phyloP scores from a whole-genome alignment of 768 basidiomycete species.

The Asterophora parasitica region DNA sequence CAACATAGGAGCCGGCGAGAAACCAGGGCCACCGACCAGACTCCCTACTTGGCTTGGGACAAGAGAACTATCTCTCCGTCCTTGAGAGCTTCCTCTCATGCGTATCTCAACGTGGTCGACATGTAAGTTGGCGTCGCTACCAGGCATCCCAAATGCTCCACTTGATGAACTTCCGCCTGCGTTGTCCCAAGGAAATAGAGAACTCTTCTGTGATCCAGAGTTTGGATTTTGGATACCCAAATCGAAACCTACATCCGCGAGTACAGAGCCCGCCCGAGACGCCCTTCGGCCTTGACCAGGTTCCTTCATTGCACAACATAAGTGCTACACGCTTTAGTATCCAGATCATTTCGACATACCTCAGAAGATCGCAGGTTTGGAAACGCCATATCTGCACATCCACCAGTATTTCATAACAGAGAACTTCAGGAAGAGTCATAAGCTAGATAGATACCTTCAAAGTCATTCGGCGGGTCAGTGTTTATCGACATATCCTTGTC shows the following conservation, averaged over 20 bases:
- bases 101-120: conserved; percentile 49
- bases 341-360: conserved; percentile 27
- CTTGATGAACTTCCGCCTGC: conserved; percentile 64
- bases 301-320: conserved; percentile 43
- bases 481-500: conserved; percentile 2
- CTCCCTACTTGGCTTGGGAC: conserved; percentile 44
- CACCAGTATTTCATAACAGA: background rate
- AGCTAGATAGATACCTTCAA: conserved; percentile 3
- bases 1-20: conserved; percentile 51
- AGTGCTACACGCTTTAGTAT: background rate
- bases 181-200: conserved; percentile 82
- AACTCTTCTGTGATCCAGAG: conserved; percentile 59
- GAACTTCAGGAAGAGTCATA: background rate
- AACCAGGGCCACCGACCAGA: conserved; percentile 31
- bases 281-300: conserved; percentile 79
- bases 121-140: conserved; percentile 39
- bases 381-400: conserved; percentile 2
- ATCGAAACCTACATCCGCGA: conserved; percentile 48
- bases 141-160: conserved; percentile 31
- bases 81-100: conserved; percentile 49
- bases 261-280: conserved; percentile 50
- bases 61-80: conserved; percentile 57
- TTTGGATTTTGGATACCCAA: conserved; percentile 31
- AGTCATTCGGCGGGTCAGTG: background rate
- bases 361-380: conserved; percentile 49